Evolutionary conservation across 495 filamentous ascomycete genomes (phyloP).

Genomic region (Lindgomyces ingoldianus): DNA sequence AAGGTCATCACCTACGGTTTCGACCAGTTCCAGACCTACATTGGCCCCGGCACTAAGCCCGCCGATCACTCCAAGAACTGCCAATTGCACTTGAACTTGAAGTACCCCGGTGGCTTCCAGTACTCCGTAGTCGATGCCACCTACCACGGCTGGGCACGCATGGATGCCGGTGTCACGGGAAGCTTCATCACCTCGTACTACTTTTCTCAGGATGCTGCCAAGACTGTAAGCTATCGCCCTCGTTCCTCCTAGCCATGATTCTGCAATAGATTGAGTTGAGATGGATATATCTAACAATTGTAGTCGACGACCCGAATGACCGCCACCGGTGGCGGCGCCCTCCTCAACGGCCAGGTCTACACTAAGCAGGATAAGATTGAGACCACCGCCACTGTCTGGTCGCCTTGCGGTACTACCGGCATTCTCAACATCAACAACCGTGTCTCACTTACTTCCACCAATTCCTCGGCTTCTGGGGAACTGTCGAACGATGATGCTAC

Average conservation of each 20-base stretch:
- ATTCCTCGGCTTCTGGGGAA: constrained; percentile 50
- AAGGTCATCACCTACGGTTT: constrained; percentile 61
- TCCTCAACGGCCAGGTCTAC: constrained; percentile 54
- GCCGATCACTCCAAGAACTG: constrained; percentile 55
- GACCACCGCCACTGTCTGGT: constrained; percentile 57
- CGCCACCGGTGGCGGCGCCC: constrained; percentile 49
- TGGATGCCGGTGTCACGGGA: constrained; percentile 57
- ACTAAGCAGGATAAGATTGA: constrained; percentile 58
- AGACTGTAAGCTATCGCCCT: constrained; percentile 21
- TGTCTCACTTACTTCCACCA: constrained; percentile 52
- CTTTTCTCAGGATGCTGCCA: constrained; percentile 48
- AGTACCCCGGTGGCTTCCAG: constrained; percentile 62
- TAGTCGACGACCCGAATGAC: constrained; percentile 54
- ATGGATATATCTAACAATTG: background rate
- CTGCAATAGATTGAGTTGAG: no score
- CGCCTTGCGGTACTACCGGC: constrained; percentile 57
- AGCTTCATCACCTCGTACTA: constrained; percentile 60
- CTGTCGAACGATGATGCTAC: constrained; percentile 60
- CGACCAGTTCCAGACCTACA: constrained; percentile 59
- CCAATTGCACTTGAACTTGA: constrained; percentile 59
- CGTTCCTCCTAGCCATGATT: background rate
- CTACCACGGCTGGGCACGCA: constrained; percentile 59
- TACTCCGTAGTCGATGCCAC: constrained; percentile 57
- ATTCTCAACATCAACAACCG: constrained; percentile 64
- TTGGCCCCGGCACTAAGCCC: constrained; percentile 51